Percentiles rank a stretch among this genome's conserved stretches.
Evolutionary conservation across 192 early-diverging fungal genomes (phyloP).

Genomic region (Podila epicladia): DNA sequence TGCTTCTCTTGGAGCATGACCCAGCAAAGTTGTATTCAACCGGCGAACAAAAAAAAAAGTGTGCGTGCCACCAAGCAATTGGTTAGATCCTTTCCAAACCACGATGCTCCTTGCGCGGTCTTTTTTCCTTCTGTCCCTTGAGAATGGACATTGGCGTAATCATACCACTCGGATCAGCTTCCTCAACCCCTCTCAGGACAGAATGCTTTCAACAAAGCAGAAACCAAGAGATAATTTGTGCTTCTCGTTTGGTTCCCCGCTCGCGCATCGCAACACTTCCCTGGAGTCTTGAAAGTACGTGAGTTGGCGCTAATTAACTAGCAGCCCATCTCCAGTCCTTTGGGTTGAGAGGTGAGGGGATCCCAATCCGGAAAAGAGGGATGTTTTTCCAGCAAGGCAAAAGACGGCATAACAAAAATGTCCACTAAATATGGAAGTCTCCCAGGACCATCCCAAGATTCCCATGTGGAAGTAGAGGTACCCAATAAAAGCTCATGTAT

Average conservation of each 20-base stretch:
- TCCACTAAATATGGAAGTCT: slow-evolving; percentile 2
- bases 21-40: background rate
- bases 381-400: background rate
- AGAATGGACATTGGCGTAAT: too few species aligned
- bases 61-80: background rate
- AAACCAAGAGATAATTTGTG: background rate
- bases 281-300: too few species aligned
- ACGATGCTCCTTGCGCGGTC: background rate
- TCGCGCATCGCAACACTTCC: too few species aligned
- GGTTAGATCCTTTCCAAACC: background rate
- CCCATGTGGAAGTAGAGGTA: background rate
- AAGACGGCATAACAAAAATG: background rate
- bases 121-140: background rate
- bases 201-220: background rate
- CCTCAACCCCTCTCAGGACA: background rate
- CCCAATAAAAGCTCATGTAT: background rate
- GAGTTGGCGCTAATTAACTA: background rate
- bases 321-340: background rate
- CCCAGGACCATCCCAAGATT: background rate
- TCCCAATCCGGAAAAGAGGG: background rate
- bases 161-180: too few species aligned
- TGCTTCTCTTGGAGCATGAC: background rate
- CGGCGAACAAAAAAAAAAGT: background rate
- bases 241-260: background rate
- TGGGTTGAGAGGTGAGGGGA: background rate